A percentile compares a stretch with the other conserved stretches of the same genome.
These are phyloP conservation scores for Candida qinlingensis DNA, from an alignment of 805 yeast species.

Conservation along the genomic window DNA sequence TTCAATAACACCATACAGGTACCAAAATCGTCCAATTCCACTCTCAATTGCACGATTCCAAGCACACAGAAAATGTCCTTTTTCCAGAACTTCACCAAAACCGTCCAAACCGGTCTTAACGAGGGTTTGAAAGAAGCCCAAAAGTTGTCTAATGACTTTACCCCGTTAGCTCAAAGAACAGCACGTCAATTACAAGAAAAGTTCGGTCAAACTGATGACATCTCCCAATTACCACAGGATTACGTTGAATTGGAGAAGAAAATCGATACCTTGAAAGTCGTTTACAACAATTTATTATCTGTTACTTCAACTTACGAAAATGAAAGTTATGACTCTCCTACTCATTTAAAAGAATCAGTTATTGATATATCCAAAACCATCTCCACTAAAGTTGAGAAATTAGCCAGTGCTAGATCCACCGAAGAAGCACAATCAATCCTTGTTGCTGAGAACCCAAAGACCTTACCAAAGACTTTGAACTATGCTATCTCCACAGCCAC, in stretches of 20 bases:
- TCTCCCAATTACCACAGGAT: slow-evolving; percentile 69
- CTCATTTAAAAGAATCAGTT: slow-evolving; percentile 66
- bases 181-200: slow-evolving; percentile 55
- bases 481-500: slow-evolving; percentile 80
- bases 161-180: slow-evolving; percentile 57
- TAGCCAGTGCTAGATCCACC: slow-evolving; percentile 69
- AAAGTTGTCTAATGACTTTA: slow-evolving; percentile 36
- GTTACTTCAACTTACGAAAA: slow-evolving; percentile 56
- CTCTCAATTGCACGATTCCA: neutral
- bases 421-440: slow-evolving; percentile 80
- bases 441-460: slow-evolving; percentile 42
- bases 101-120: slow-evolving; percentile 20
- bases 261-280: slow-evolving; percentile 65
- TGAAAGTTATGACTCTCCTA: slow-evolving; percentile 82
- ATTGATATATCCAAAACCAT: slow-evolving; percentile 64
- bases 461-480: slow-evolving; percentile 72
- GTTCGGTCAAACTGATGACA: slow-evolving; percentile 60
- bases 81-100: slow-evolving; percentile 22
- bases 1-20: too few species aligned
- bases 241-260: slow-evolving; percentile 63
- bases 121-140: slow-evolving; percentile 34
- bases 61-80: slow-evolving; percentile 19
- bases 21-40: neutral
- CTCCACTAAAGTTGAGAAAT: slow-evolving; percentile 55
- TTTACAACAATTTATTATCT: slow-evolving; percentile 52